These are phyloP conservation scores for Phytophthora fragariae DNA, from an alignment of 352 stramenopile species.

Conservation along the genomic window DNA sequence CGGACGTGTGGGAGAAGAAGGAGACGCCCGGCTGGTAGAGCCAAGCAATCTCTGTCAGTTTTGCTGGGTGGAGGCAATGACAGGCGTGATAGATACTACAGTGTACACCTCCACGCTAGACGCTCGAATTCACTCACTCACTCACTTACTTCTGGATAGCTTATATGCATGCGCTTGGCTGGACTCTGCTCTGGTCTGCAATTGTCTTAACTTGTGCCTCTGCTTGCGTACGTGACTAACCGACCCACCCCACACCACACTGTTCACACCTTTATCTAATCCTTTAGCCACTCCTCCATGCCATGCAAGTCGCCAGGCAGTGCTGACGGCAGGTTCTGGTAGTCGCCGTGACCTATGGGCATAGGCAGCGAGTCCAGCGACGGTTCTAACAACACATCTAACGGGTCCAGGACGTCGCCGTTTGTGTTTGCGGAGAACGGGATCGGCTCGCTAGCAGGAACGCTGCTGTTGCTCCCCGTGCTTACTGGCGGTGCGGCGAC, in stretches of 20 bases:
- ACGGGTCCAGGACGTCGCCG: slow-evolving; percentile 52
- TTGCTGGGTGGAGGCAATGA: background rate
- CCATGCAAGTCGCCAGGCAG: slow-evolving; percentile 76
- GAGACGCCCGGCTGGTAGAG: slow-evolving; percentile 75
- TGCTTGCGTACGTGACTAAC: slow-evolving; percentile 25
- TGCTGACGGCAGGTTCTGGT: slow-evolving; percentile 52
- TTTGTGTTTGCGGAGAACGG: slow-evolving; percentile 44
- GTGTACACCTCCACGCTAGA: slow-evolving; percentile 11
- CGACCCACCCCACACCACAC: slow-evolving; percentile 10
- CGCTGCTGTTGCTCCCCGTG: slow-evolving; percentile 14
- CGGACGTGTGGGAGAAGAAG: slow-evolving; percentile 75
- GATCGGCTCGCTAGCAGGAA: slow-evolving; percentile 45
- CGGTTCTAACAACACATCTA: slow-evolving; percentile 64
- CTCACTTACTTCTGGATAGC: slow-evolving; percentile 30
- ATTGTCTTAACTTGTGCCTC: slow-evolving; percentile 14
- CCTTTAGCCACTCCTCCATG: slow-evolving; percentile 84
- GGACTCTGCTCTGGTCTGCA: slow-evolving; percentile 4
- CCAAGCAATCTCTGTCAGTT: background rate
- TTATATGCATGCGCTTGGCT: slow-evolving; percentile 21
- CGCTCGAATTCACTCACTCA: slow-evolving; percentile 23
- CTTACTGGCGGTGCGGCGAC: slow-evolving; percentile 14
- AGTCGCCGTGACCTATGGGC: slow-evolving; percentile 69
- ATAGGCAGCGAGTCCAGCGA: slow-evolving; percentile 68
- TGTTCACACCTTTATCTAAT: slow-evolving; percentile 52
- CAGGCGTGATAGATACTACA: background rate